Evolutionary conservation across 2,329 filamentous ascomycete genomes (phyloP).

Genomic region (Diaporthe longicolla): DNA sequence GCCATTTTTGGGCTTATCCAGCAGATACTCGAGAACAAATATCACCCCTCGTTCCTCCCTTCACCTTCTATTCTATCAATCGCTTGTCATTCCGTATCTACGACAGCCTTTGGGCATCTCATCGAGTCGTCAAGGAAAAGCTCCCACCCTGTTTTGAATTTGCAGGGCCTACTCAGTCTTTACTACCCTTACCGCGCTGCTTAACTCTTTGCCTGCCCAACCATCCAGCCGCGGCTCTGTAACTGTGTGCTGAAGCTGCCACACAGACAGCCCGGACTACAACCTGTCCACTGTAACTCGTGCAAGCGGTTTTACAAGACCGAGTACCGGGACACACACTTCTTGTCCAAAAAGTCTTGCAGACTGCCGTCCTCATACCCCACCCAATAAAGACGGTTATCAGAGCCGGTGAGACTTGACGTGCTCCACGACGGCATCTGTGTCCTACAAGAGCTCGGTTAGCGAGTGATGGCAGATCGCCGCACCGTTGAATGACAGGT

Average conservation of each 20-base stretch:
- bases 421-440: conserved; percentile 54
- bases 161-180: neutral
- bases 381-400: conserved; percentile 41
- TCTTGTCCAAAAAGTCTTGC: conserved; percentile 34
- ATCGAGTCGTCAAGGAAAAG: neutral
- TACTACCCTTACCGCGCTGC: neutral
- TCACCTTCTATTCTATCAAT: neutral
- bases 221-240: conserved; percentile 18
- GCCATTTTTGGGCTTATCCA: neutral
- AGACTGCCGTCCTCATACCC: conserved; percentile 38
- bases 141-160: neutral
- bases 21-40: conserved; percentile 25
- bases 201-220: conserved; percentile 12
- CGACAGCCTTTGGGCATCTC: neutral
- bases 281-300: conserved; percentile 26
- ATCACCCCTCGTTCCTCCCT: conserved; percentile 16
- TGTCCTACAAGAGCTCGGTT: conserved; percentile 56
- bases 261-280: conserved; percentile 27
- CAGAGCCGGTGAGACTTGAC: conserved; percentile 53
- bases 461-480: conserved; percentile 50
- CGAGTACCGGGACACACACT: conserved; percentile 13
- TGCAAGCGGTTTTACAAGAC: conserved; percentile 13
- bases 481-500: conserved; percentile 47
- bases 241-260: conserved; percentile 26
- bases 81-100: conserved; percentile 1